These are phyloP conservation scores for Cyclaneusma minus DNA, from an alignment of 2,329 filamentous ascomycete species.

Conservation along the genomic window DNA sequence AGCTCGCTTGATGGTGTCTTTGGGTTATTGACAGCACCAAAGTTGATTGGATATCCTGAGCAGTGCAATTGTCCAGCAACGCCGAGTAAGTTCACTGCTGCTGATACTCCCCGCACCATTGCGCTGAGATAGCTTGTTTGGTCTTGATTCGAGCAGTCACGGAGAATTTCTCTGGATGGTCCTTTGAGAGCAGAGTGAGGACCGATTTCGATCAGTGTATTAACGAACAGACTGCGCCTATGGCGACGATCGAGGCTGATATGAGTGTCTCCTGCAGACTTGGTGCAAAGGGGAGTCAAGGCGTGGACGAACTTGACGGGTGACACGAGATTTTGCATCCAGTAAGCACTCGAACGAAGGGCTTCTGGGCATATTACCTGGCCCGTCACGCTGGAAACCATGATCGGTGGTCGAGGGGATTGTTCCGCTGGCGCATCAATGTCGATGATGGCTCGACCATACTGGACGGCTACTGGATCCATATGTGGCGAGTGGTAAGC, in stretches of 20 bases:
- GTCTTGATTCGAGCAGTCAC: too few relatives aligned
- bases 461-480: slow-evolving; percentile 1
- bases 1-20: too few relatives aligned
- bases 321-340: slow-evolving; percentile 21
- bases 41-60: slow-evolving; percentile 11
- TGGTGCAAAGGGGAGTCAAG: too few relatives aligned
- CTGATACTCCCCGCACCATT: slow-evolving; percentile 8
- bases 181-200: slow-evolving; percentile 8
- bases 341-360: slow-evolving; percentile 11
- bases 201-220: slow-evolving; percentile 3
- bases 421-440: background rate
- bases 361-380: background rate
- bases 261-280: too few relatives aligned
- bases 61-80: slow-evolving; percentile 14
- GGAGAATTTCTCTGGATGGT: slow-evolving; percentile 16
- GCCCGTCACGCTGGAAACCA: background rate
- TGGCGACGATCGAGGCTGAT: slow-evolving; percentile 3
- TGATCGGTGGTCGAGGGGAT: background rate
- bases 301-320: slow-evolving; percentile 20
- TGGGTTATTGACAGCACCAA: slow-evolving; percentile 4
- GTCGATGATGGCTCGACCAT: background rate
- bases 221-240: slow-evolving; percentile 8
- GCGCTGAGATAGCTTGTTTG: slow-evolving; percentile 10
- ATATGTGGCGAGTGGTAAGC: slow-evolving; percentile 17
- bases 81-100: slow-evolving; percentile 11